These are phyloP conservation scores for Schwanniomyces polymorphus DNA, from an alignment of 805 yeast species.

Conservation along the genomic window DNA sequence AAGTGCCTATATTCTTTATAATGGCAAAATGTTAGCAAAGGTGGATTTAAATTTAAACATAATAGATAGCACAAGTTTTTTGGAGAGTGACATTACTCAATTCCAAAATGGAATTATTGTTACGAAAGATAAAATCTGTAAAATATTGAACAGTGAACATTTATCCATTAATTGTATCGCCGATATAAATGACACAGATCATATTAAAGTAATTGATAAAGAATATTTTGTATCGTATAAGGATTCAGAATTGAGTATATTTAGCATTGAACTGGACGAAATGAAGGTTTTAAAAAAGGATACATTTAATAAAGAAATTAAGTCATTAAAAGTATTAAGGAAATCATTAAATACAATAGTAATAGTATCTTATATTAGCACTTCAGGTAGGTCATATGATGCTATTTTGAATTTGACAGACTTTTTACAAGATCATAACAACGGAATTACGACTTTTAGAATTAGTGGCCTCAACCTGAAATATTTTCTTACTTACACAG, in stretches of 20 bases:
- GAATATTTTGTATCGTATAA: not conserved
- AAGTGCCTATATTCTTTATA: conserved; percentile 10
- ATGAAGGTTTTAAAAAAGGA: not conserved
- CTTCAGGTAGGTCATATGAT: not conserved
- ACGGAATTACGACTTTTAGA: not conserved
- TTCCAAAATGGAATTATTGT: conserved; percentile 9
- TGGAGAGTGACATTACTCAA: conserved; percentile 12
- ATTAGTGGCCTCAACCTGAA: not conserved
- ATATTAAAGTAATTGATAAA: not conserved
- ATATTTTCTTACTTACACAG: not conserved
- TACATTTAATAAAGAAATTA: not conserved
- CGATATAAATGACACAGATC: not conserved
- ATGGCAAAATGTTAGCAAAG: conserved; percentile 5
- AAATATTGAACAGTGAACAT: not conserved
- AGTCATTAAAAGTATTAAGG: not conserved
- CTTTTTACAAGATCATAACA: not conserved
- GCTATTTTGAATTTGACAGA: not conserved
- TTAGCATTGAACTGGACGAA: not conserved
- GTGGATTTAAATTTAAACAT: conserved; percentile 6
- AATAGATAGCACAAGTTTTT: not conserved
- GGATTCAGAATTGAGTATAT: not conserved
- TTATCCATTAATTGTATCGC: not conserved
- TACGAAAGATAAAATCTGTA: conserved; percentile 9
- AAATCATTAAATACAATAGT: not conserved
- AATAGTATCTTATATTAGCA: not conserved